Conservation (phyloP, 2,329 filamentous ascomycete species). For the Chrysosporium keratinophilum region DNA sequence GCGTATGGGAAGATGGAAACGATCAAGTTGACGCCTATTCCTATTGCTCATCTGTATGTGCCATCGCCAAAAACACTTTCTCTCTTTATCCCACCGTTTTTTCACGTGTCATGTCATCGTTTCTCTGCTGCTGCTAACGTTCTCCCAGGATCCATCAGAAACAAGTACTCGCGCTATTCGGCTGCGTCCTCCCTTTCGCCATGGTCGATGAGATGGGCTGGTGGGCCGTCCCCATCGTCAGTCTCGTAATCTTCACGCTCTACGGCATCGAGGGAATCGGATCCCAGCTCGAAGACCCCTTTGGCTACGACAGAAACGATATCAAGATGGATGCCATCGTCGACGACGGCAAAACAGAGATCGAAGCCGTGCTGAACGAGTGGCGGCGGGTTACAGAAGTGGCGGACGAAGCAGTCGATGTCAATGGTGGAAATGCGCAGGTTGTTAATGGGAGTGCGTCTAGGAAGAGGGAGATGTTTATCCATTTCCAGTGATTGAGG, state of each 20-base stretch:
- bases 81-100: neutral
- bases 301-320: slow-evolving; percentile 55
- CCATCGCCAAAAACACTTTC: neutral
- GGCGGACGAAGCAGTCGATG: slow-evolving; percentile 16
- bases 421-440: slow-evolving; percentile 7
- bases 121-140: neutral
- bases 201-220: slow-evolving; percentile 54
- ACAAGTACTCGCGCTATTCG: slow-evolving; percentile 53
- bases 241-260: slow-evolving; percentile 52
- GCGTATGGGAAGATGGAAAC: slow-evolving; percentile 56
- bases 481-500: slow-evolving; percentile 8
- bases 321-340: slow-evolving; percentile 59
- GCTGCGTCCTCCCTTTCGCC: slow-evolving; percentile 51
- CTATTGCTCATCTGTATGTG: slow-evolving; percentile 48
- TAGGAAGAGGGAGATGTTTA: slow-evolving; percentile 25
- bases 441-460: slow-evolving; percentile 16
- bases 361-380: slow-evolving; percentile 48
- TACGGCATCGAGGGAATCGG: slow-evolving; percentile 57
- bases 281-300: slow-evolving; percentile 54
- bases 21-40: slow-evolving; percentile 53
- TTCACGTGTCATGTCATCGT: neutral
- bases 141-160: slow-evolving; percentile 48
- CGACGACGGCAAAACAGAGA: slow-evolving; percentile 49
- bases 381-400: slow-evolving; percentile 38
- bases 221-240: slow-evolving; percentile 51